phyloP scores from a whole-genome alignment of 176 grass and related monocot genomes.

The Calamus simplicifolius region DNA sequence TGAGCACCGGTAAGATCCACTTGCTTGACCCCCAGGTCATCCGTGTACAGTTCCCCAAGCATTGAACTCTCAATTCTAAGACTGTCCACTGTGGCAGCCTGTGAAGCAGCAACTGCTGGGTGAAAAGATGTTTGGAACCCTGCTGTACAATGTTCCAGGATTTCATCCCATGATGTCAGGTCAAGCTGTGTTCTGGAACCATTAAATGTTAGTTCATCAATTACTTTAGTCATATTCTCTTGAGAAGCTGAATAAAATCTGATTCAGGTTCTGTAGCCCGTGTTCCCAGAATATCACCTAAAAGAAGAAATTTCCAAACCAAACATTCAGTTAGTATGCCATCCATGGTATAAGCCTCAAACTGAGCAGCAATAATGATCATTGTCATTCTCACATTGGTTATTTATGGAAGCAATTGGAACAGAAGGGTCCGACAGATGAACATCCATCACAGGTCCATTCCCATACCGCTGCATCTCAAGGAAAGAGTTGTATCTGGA shows the following conservation, averaged over 20 bases:
- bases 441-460: slow-evolving; percentile 58
- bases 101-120: slow-evolving; percentile 25
- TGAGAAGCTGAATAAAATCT: slow-evolving; percentile 39
- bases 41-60: slow-evolving; percentile 52
- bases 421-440: slow-evolving; percentile 30
- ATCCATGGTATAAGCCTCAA: neutral
- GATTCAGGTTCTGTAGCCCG: slow-evolving; percentile 35
- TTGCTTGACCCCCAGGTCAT: slow-evolving; percentile 46
- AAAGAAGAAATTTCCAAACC: slow-evolving; percentile 26
- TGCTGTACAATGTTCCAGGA: slow-evolving; percentile 27
- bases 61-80: slow-evolving; percentile 47
- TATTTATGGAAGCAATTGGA: slow-evolving; percentile 47
- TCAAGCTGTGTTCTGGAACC: slow-evolving; percentile 37
- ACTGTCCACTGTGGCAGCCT: slow-evolving; percentile 33
- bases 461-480: slow-evolving; percentile 96
- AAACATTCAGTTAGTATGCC: slow-evolving; percentile 4
- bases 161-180: slow-evolving; percentile 43
- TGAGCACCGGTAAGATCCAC: slow-evolving; percentile 30
- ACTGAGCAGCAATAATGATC: slow-evolving; percentile 19
- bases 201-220: slow-evolving; percentile 54
- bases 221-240: slow-evolving; percentile 39
- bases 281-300: slow-evolving; percentile 58
- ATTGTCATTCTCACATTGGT: slow-evolving; percentile 42
- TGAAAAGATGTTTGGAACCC: slow-evolving; percentile 30
- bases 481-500: slow-evolving; percentile 94